Percentiles rank a stretch among this genome's conserved stretches.
Conservation (phyloP, 1,284 basidiomycete species). For the Paramarasmius palmivorus region DNA sequence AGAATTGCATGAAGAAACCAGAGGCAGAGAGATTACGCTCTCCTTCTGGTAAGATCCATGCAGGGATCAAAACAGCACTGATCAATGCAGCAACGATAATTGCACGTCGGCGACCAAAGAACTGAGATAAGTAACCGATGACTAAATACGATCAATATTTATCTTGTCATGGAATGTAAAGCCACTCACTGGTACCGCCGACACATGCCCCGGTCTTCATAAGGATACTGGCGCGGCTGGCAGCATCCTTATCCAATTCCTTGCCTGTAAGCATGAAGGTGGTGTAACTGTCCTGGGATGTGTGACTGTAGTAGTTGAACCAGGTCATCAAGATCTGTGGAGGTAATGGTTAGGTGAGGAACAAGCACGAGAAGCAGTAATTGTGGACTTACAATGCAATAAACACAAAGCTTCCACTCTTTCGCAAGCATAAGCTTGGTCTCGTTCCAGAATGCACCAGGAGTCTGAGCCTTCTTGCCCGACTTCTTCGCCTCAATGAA, state of each 20-base stretch:
- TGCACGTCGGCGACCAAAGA: constrained; percentile 11
- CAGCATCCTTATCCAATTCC: constrained; percentile 10
- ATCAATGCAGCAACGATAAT: constrained; percentile 13
- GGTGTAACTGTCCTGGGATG: constrained; percentile 15
- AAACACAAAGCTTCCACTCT: constrained; percentile 14
- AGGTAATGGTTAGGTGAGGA: background rate
- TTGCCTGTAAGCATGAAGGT: constrained; percentile 14
- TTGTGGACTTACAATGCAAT: too few relatives aligned
- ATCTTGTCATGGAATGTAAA: too few relatives aligned
- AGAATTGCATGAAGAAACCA: constrained; percentile 18
- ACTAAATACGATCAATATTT: too few relatives aligned
- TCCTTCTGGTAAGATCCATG: constrained; percentile 13
- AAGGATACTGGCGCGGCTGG: constrained; percentile 14
- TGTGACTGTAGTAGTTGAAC: constrained; percentile 17
- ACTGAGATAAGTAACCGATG: constrained; percentile 13
- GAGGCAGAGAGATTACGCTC: constrained; percentile 10
- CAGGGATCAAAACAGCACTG: constrained; percentile 11
- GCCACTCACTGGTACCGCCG: constrained; percentile 14
- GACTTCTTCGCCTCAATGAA: constrained; percentile 14
- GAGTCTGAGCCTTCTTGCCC: constrained; percentile 8
- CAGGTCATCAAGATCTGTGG: constrained; percentile 15
- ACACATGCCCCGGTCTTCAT: constrained; percentile 15
- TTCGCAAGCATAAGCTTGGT: constrained; percentile 5
- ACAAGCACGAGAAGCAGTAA: background rate
- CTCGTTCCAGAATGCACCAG: constrained; percentile 11